Evolutionary conservation across 1,284 basidiomycete genomes (phyloP).

Genomic region (Takashimella koratensis): DNA sequence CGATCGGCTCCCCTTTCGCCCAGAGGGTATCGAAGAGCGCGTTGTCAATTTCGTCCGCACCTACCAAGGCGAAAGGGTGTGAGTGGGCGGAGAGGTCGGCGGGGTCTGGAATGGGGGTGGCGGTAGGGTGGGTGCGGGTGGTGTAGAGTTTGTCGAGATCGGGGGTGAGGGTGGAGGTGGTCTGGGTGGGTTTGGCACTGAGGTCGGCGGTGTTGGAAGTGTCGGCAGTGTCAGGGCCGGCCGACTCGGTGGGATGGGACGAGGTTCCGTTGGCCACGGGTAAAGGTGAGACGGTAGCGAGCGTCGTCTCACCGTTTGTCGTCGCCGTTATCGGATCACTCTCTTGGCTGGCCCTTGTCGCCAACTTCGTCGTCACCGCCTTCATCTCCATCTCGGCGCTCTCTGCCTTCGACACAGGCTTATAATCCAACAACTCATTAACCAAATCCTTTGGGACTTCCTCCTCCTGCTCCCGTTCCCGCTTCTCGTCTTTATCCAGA

Average conservation of each 20-base stretch:
- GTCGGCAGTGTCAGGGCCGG: too few relatives aligned
- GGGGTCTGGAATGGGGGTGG: constrained; percentile 29
- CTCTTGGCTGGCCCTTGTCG: too few relatives aligned
- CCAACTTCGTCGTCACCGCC: not conserved
- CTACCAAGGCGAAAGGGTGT: constrained; percentile 48
- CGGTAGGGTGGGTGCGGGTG: constrained; percentile 40
- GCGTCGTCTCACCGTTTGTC: too few relatives aligned
- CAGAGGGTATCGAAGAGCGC: constrained; percentile 66
- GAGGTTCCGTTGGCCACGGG: too few relatives aligned
- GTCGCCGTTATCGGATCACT: too few relatives aligned
- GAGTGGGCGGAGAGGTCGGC: constrained; percentile 30
- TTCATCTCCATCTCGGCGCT: not conserved
- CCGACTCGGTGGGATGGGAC: too few relatives aligned
- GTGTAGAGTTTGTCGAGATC: constrained; percentile 25
- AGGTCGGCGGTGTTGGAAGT: not conserved
- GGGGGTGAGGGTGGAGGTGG: not conserved
- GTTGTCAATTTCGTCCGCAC: constrained; percentile 57
- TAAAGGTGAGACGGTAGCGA: too few relatives aligned
- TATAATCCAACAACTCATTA: not conserved
- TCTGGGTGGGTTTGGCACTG: not conserved
- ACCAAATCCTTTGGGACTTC: not conserved
- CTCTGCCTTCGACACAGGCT: not conserved
- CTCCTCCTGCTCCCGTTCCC: not conserved
- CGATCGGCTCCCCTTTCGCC: constrained; percentile 67
- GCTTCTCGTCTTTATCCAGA: constrained; percentile 19